Evolutionary conservation across 257 asterid species (phyloP).

Genomic region (Solanum ossicruentum): DNA sequence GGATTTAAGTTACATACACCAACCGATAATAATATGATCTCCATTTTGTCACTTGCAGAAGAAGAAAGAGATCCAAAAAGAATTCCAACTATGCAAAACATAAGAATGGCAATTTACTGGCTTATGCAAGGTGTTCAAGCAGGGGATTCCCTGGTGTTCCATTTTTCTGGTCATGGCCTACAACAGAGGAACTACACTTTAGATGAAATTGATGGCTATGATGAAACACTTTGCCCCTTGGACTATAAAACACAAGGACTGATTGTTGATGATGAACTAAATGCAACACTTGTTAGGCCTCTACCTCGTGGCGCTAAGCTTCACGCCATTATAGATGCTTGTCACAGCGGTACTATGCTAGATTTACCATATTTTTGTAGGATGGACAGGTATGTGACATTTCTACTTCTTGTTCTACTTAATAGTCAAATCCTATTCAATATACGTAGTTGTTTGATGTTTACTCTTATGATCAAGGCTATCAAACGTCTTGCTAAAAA

Average conservation of each 20-base stretch:
- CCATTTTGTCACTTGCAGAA: conserved; percentile 32
- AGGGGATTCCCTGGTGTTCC: conserved; percentile 87
- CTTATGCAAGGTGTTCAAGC: conserved; percentile 75
- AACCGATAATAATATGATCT: too few species aligned
- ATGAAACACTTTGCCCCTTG: conserved; percentile 80
- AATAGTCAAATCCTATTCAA: background rate
- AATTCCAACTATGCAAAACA: conserved; percentile 81
- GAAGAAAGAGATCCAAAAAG: conserved; percentile 70
- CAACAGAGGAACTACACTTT: conserved; percentile 71
- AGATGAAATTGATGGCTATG: conserved; percentile 82
- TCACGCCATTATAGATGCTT: conserved; percentile 85
- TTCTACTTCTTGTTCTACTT: background rate
- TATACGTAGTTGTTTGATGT: background rate
- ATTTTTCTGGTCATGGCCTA: conserved; percentile 87
- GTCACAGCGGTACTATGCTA: conserved; percentile 89
- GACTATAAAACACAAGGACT: conserved; percentile 64
- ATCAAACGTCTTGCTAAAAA: background rate
- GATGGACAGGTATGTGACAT: conserved; percentile 65
- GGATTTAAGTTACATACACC: background rate
- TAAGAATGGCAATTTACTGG: conserved; percentile 83
- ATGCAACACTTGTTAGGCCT: conserved; percentile 66
- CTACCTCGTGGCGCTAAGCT: conserved; percentile 84
- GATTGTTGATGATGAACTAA: conserved; percentile 80
- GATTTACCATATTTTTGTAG: conserved; percentile 78
- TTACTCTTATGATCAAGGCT: background rate